Conservation (phyloP, 805 yeast genomes). For the Yarrowia sp. region DNA sequence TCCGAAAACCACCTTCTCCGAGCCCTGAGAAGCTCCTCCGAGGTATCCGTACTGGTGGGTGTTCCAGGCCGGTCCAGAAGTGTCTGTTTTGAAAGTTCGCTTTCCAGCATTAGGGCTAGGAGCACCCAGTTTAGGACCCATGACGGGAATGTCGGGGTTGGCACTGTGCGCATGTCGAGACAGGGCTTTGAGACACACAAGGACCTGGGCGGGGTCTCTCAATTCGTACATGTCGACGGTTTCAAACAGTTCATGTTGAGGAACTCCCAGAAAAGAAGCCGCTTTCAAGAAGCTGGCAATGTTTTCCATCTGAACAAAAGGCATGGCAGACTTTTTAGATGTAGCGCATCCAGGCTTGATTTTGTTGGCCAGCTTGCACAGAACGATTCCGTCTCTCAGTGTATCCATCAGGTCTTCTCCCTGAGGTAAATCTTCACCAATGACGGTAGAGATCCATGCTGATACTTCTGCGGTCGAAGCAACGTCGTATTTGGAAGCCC, state of each 20-base stretch:
- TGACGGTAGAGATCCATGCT: slow-evolving; percentile 52
- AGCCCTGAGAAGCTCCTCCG: slow-evolving; percentile 54
- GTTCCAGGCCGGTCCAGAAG: slow-evolving; percentile 57
- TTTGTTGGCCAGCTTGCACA: slow-evolving; percentile 49
- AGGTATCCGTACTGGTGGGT: slow-evolving; percentile 59
- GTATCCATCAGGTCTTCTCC: slow-evolving; percentile 50
- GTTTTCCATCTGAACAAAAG: slow-evolving; percentile 83
- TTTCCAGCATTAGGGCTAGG: slow-evolving; percentile 49
- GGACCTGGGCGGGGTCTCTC: slow-evolving; percentile 74
- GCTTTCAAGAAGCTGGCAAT: slow-evolving; percentile 67
- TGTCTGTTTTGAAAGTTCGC: slow-evolving; percentile 47
- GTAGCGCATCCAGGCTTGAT: slow-evolving; percentile 44
- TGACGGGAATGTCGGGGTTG: slow-evolving; percentile 50
- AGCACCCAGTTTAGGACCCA: slow-evolving; percentile 57
- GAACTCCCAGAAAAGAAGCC: slow-evolving; percentile 63
- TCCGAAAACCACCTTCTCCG: slow-evolving; percentile 57
- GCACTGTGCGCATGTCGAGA: slow-evolving; percentile 64
- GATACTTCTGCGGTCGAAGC: slow-evolving; percentile 28
- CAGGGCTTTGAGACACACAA: slow-evolving; percentile 69
- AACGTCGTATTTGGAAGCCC: slow-evolving; percentile 14
- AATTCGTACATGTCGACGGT: slow-evolving; percentile 72
- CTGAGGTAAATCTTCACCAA: slow-evolving; percentile 40
- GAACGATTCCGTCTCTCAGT: slow-evolving; percentile 59
- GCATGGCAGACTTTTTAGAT: slow-evolving; percentile 64
- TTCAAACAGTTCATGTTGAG: slow-evolving; percentile 78